Conservation (phyloP, 768 basidiomycete species). For the Neoboletus brunneissimus region DNA sequence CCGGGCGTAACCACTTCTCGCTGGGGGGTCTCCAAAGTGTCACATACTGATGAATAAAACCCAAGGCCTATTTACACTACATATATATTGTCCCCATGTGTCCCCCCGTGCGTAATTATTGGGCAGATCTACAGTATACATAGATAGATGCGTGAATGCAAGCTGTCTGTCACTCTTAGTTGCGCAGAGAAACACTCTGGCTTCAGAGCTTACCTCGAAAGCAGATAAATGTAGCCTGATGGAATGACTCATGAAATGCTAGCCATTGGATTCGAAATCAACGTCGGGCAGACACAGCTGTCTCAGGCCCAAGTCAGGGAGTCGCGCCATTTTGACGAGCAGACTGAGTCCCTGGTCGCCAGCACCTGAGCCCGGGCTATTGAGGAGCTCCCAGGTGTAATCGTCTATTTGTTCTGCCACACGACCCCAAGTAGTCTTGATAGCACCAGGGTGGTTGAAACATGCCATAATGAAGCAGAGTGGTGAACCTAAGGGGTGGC, state of each 20-base stretch:
- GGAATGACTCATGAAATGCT: constrained; percentile 1
- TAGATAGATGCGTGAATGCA: constrained; percentile 15
- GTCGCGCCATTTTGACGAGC: constrained; percentile 72
- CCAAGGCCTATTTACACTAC: not conserved
- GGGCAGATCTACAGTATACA: constrained; percentile 13
- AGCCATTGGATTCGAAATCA: constrained; percentile 24
- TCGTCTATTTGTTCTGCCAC: constrained; percentile 69
- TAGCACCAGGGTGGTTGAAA: constrained; percentile 59
- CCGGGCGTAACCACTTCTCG: constrained; percentile 9
- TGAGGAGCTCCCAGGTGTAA: constrained; percentile 59
- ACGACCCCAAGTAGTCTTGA: constrained; percentile 67
- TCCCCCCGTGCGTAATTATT: constrained; percentile 16
- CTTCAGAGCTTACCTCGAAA: constrained; percentile 8
- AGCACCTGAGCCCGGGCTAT: constrained; percentile 36
- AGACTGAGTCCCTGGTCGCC: constrained; percentile 50
- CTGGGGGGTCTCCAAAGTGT: constrained; percentile 14
- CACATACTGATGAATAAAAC: not conserved
- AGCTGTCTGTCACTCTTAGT: constrained; percentile 2
- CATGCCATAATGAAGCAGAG: constrained; percentile 75
- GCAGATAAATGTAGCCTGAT: not conserved
- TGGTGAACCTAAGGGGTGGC: constrained; percentile 55
- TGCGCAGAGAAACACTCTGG: not conserved
- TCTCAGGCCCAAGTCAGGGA: constrained; percentile 69
- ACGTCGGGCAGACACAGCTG: constrained; percentile 46
- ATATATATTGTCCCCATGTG: constrained; percentile 12